Evolutionary conservation across 2,329 filamentous ascomycete genomes (phyloP).

Genomic region (Chrysoporthe puriensis): DNA sequence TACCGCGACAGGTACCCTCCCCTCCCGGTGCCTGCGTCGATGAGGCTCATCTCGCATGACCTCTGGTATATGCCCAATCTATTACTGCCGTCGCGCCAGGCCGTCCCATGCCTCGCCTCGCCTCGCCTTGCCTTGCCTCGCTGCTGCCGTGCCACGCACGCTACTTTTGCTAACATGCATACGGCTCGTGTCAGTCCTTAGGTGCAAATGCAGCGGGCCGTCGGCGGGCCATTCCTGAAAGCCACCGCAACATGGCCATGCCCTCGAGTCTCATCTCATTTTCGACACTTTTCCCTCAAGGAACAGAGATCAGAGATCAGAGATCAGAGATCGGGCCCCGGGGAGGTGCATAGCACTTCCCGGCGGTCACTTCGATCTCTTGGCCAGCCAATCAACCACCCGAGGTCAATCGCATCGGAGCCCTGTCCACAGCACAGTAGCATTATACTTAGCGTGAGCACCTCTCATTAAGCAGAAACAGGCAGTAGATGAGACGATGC

Average conservation of each 20-base stretch:
- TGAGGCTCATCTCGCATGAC: no score
- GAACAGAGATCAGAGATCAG: not conserved
- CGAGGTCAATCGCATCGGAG: not conserved
- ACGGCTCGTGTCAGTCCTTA: not conserved
- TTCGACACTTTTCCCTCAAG: not conserved
- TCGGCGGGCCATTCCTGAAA: not conserved
- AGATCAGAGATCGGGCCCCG: not conserved
- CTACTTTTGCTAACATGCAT: not conserved
- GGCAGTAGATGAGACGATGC: not conserved
- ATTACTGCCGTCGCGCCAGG: no score
- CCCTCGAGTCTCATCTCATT: not conserved
- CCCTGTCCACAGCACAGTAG: not conserved
- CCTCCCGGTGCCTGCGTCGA: no score
- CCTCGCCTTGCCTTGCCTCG: no score
- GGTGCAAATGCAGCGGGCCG: not conserved
- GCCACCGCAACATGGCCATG: not conserved
- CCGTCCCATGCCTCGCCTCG: no score
- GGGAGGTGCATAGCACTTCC: not conserved
- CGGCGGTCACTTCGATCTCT: not conserved
- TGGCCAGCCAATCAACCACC: not conserved
- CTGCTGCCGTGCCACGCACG: conserved; percentile 14
- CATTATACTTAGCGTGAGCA: not conserved
- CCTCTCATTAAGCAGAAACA: not conserved
- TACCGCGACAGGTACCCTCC: no score
- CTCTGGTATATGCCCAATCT: no score